phyloP scores from a whole-genome alignment of 805 yeast genomes.

The Wickerhamomyces ciferrii region DNA sequence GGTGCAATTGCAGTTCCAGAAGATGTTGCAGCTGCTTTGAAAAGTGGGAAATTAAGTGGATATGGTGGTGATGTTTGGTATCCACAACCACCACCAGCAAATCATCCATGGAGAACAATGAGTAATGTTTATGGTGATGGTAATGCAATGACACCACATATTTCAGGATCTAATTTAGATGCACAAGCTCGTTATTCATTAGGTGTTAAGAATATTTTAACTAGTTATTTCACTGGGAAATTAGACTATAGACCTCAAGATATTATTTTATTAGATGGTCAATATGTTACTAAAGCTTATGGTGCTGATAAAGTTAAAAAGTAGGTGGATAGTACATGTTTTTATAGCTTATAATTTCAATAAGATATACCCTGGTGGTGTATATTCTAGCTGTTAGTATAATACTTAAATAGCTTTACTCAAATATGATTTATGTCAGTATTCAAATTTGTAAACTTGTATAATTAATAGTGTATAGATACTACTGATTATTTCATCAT shows the following conservation, averaged over 20 bases:
- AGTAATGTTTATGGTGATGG: slow-evolving; percentile 64
- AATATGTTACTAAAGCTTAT: slow-evolving; percentile 69
- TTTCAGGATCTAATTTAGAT: slow-evolving; percentile 74
- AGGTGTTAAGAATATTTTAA: slow-evolving; percentile 64
- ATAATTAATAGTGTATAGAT: no score
- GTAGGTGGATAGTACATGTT: neutral
- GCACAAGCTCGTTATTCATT: slow-evolving; percentile 72
- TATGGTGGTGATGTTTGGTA: slow-evolving; percentile 86
- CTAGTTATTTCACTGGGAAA: slow-evolving; percentile 56
- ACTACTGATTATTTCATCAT: no score
- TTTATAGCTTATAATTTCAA: no score
- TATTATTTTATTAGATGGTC: slow-evolving; percentile 64
- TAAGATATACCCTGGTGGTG: no score
- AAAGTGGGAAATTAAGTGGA: slow-evolving; percentile 65
- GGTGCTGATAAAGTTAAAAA: slow-evolving; percentile 39
- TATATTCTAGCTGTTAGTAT: no score
- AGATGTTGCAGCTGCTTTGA: slow-evolving; percentile 71
- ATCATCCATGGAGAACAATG: slow-evolving; percentile 76
- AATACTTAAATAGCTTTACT: no score
- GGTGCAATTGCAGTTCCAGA: slow-evolving; percentile 74
- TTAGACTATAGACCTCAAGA: slow-evolving; percentile 73
- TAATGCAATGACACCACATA: slow-evolving; percentile 83
- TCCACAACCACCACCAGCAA: slow-evolving; percentile 78
- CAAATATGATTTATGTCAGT: no score
- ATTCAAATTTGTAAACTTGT: no score